Evolutionary conservation across 2,329 filamentous ascomycete genomes (phyloP), one percentile per base, ranked within the genome.

Genomic region (Didymella keratinophila): DNA sequence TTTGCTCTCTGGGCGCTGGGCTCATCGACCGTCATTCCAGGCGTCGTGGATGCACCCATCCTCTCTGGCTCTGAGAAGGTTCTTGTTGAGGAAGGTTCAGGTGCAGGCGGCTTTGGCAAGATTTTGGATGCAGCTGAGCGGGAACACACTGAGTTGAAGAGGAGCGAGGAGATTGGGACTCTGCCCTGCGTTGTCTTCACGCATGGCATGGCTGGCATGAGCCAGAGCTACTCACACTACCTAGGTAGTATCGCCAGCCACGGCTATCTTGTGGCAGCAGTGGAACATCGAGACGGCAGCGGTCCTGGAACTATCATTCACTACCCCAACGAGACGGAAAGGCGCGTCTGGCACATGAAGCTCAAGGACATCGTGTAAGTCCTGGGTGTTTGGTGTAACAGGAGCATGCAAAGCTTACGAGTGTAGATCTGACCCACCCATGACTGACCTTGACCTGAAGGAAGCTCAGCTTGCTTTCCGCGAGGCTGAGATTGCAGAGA

Each of bases 251-350:
- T 82, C 28, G 80, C 80, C 12, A 80, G 78, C 42, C 72, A 80
- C 45, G 80, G 80, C 9, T 78, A 76, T 43, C 67, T 82, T 11
- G 79, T 82, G 7, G 79, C 78, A 16, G 79, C 80, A 2, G 73
- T 82, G 16, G 80, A 82, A 64, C 80, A 82, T 57, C 69, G 80
- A 42, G 80, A 82, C 63, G 80, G 80, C 12, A 81, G 78, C 53
- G 78, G 78, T 3, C 79, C 80, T 6, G 80, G 78, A 3, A 76
- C 73, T 0, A 68, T 79, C n/a, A 70, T 82, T 34, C 77, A 78
- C 64, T 67, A 64, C 34, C 53, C 67, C 1, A 67, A 77, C 32
- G 73, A 71, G 4, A 68, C 56, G 0, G 66, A 76, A 34, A 74
- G 68, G 52, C 69, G 63, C 9, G 67, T 80, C 1, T 78, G 77